Evolutionary conservation across 495 filamentous ascomycete genomes (phyloP).

Genomic region (Podospora australis): DNA sequence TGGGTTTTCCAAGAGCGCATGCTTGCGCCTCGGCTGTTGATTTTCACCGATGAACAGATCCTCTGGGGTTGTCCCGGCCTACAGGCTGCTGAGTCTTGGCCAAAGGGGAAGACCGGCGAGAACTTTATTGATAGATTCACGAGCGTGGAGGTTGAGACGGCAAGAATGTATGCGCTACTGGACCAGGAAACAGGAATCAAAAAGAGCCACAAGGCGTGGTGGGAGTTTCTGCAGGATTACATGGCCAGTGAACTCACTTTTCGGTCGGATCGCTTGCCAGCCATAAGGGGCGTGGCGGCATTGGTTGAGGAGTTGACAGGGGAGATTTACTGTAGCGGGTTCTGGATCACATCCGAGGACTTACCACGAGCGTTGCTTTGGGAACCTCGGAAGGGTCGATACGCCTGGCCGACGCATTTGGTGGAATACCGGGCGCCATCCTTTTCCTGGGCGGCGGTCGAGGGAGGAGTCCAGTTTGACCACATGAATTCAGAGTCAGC

Average conservation of each 20-base stretch:
- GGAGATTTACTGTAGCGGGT: neutral
- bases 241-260: neutral
- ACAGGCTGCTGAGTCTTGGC: slow-evolving; percentile 3
- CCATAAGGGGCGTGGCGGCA: neutral
- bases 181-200: neutral
- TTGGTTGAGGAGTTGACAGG: neutral
- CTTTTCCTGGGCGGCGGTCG: neutral
- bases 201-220: neutral
- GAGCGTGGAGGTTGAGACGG: neutral
- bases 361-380: neutral
- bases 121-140: slow-evolving; percentile 2
- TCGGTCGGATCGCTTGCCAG: neutral
- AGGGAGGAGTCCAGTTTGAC: neutral
- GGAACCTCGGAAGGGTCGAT: neutral
- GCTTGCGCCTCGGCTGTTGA: neutral
- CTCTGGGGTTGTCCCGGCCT: neutral
- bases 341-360: neutral
- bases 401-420: neutral
- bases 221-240: slow-evolving; percentile 4
- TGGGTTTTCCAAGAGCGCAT: slow-evolving; percentile 1
- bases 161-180: neutral
- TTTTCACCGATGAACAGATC: neutral
- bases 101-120: neutral
- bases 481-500: neutral
- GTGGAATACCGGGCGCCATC: neutral